Evolutionary conservation across 2,329 filamentous ascomycete species (phyloP).

Genomic region (Penicillium sp.): DNA sequence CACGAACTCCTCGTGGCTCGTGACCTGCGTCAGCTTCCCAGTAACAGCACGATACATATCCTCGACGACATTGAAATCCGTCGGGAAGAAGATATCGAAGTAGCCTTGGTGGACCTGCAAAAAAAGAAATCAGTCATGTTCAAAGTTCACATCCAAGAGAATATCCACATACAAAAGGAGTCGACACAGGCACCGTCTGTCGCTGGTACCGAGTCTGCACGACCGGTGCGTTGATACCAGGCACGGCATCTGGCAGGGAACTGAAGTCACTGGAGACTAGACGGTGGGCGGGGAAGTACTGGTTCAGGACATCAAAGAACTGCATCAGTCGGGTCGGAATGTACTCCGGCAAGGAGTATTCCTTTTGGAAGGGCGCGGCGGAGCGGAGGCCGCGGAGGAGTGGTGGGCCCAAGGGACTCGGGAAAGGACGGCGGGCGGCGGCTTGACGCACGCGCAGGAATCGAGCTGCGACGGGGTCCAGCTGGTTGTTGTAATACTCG

Average conservation of each 20-base stretch:
- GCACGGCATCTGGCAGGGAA: conserved; percentile 75
- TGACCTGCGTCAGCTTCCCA: conserved; percentile 81
- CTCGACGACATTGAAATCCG: conserved; percentile 87
- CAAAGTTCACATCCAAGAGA: background rate
- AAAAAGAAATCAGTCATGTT: conserved; percentile 8
- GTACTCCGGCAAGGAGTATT: conserved; percentile 83
- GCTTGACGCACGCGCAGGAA: conserved; percentile 83
- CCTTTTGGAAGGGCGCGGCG: conserved; percentile 68
- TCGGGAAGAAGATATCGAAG: conserved; percentile 98
- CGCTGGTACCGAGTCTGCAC: conserved; percentile 92
- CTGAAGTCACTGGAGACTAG: conserved; percentile 90
- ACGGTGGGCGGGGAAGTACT: conserved; percentile 85
- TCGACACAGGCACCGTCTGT: conserved; percentile 82
- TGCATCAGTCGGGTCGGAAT: conserved; percentile 93
- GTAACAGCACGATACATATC: conserved; percentile 91
- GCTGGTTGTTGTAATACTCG: conserved; percentile 80
- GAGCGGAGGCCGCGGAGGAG: conserved; percentile 62
- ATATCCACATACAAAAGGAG: conserved; percentile 70
- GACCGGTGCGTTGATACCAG: conserved; percentile 86
- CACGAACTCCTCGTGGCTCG: conserved; percentile 89
- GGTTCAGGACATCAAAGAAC: conserved; percentile 88
- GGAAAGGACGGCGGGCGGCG: conserved; percentile 53
- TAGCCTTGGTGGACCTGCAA: conserved; percentile 90
- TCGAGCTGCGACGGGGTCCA: conserved; percentile 79
- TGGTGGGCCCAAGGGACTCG: conserved; percentile 47